These are phyloP conservation scores for Verticillium albo-atrum DNA, from an alignment of 2,329 filamentous ascomycete species.

Conservation along the genomic window DNA sequence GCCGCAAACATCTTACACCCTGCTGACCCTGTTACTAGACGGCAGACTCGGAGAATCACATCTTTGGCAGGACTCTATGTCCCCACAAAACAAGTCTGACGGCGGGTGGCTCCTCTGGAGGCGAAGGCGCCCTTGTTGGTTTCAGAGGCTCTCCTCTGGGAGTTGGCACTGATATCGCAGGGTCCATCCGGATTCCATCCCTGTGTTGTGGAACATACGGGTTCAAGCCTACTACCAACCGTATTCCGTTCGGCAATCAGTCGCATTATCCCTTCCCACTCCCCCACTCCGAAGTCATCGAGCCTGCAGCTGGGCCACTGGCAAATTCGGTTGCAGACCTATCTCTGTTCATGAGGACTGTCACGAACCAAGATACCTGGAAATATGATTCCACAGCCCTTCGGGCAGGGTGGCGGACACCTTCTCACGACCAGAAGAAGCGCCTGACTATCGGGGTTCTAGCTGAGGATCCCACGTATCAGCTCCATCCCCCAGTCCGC, in stretches of 20 bases:
- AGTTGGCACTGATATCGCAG: slow-evolving; percentile 37
- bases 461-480: slow-evolving; percentile 39
- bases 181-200: slow-evolving; percentile 38
- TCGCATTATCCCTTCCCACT: slow-evolving; percentile 4
- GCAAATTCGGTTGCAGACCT: slow-evolving; percentile 34
- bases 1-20: too few species aligned
- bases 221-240: slow-evolving; percentile 31
- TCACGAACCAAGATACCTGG: slow-evolving; percentile 37
- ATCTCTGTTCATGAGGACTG: slow-evolving; percentile 32
- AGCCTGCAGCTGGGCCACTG: slow-evolving; percentile 36
- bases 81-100: slow-evolving; percentile 57
- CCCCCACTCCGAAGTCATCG: slow-evolving; percentile 19
- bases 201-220: slow-evolving; percentile 39
- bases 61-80: slow-evolving; percentile 48
- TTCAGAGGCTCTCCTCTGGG: slow-evolving; percentile 35
- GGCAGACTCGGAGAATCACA: slow-evolving; percentile 53
- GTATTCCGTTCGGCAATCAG: slow-evolving; percentile 17
- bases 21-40: slow-evolving; percentile 32
- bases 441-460: slow-evolving; percentile 43
- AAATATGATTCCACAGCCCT: slow-evolving; percentile 34
- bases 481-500: slow-evolving; percentile 45
- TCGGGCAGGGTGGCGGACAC: slow-evolving; percentile 39
- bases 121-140: slow-evolving; percentile 38
- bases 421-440: slow-evolving; percentile 12
- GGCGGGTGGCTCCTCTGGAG: slow-evolving; percentile 62